Percentiles rank a stretch among this genome's conserved stretches.
Evolutionary conservation across 139 green algal species (phyloP).

Genomic region (Coelastrella sp.): DNA sequence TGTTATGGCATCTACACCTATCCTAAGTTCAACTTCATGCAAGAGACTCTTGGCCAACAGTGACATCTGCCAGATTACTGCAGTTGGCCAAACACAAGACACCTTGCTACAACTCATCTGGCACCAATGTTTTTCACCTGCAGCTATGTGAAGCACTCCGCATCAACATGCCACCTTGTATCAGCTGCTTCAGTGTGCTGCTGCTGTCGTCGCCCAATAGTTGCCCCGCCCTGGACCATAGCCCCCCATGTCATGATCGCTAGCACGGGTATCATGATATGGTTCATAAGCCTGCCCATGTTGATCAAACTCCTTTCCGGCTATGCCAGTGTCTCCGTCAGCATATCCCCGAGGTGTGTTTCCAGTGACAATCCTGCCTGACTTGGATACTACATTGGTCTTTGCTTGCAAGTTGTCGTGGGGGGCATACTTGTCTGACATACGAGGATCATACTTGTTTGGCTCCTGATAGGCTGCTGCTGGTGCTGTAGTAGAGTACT

Average conservation of each 20-base stretch:
- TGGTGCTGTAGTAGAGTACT: conserved; percentile 42
- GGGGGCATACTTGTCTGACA: conserved; percentile 19
- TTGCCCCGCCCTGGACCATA: conserved; percentile 1
- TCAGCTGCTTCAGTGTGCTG: conserved; percentile 31
- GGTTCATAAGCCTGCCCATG: conserved; percentile 14
- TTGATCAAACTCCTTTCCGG: conserved; percentile 37
- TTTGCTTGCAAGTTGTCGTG: conserved; percentile 5
- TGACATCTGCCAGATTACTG: too few relatives aligned
- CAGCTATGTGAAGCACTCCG: too few relatives aligned
- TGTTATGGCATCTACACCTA: too few relatives aligned
- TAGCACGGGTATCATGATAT: background rate
- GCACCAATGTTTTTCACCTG: too few relatives aligned
- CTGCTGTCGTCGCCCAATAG: conserved; percentile 22
- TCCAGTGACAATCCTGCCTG: background rate
- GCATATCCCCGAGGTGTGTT: conserved; percentile 11
- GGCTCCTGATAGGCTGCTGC: conserved; percentile 15
- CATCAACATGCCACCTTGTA: too few relatives aligned
- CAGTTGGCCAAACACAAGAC: too few relatives aligned
- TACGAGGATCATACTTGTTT: conserved; percentile 42
- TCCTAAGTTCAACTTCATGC: too few relatives aligned
- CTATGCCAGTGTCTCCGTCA: conserved; percentile 15
- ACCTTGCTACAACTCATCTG: too few relatives aligned
- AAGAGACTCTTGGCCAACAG: too few relatives aligned
- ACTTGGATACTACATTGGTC: conserved; percentile 1
- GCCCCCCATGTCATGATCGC: conserved; percentile 21